phyloP scores from a whole-genome alignment of 345 rosid genomes.

The Populus ilicifolia region DNA sequence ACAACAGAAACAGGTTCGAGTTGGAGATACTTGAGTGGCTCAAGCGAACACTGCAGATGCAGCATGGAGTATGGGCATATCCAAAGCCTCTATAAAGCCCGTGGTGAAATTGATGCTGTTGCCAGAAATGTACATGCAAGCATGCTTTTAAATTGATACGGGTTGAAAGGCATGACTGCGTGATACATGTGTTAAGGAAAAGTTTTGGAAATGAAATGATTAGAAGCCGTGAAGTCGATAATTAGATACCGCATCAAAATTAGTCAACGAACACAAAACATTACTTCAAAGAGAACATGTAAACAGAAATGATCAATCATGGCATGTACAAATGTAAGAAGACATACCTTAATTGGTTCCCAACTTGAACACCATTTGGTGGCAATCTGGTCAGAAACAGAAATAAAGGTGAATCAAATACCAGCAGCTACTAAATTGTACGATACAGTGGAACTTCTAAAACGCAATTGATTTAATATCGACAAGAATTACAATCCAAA shows the following conservation, averaged over 20 bases:
- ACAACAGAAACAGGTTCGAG: neutral
- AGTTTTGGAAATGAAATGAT: neutral
- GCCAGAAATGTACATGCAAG: neutral
- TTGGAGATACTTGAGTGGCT: neutral
- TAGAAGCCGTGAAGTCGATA: neutral
- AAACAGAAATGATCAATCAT: neutral
- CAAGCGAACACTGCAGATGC: neutral
- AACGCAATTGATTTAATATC: neutral
- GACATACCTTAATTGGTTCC: conserved; percentile 79
- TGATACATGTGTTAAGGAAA: neutral
- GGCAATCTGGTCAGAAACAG: conserved; percentile 39
- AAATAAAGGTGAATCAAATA: conserved; percentile 18
- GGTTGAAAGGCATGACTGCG: too few species aligned
- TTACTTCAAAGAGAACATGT: neutral
- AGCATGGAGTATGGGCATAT: neutral
- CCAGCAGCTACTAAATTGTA: conserved; percentile 8
- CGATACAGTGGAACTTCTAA: neutral
- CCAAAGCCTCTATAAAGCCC: neutral
- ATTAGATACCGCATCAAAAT: neutral
- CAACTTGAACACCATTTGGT: conserved; percentile 50
- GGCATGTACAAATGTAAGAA: neutral
- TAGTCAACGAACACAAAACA: neutral
- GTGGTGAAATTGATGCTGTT: neutral
- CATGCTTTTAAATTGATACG: neutral
- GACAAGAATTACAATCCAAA: neutral